Base-by-base conservation (phyloP, 805 yeast genomes). In the Trichomonascus vanleenenianus region DNA sequence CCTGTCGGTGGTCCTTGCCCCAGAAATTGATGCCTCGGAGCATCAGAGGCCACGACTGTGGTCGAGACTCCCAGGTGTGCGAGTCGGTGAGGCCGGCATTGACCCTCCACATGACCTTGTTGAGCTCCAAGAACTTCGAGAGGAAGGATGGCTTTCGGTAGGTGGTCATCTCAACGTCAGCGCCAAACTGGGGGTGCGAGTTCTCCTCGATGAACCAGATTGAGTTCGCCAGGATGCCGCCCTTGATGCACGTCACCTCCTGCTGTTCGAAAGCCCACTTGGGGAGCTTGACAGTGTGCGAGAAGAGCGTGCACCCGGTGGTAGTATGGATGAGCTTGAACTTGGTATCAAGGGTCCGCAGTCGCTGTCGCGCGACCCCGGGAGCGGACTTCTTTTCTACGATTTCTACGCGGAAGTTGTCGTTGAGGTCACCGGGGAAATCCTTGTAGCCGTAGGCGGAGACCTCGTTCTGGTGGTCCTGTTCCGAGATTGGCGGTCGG, bases 401-500 rank as follows among this genome's bases (percentile, higher is more conserved):
- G 32, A 81, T 73, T 55, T 75, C 72, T 16, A 91, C 65, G 46
- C 75, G 75, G 74, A 87, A 88, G 50, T 76, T 75, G 60, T 85
- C 88, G 58, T 78, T 79, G 36, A 73, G 70, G 53, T 84, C 84
- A 14, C 86, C 93, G 2, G 66, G 65, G 57, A 77, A 76, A 1
- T 79, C 76, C 5, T 70, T 62, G 62, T 75, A 76, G 3, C 91
- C 93, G 46, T 78, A 68, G 51, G 86, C 79, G 22, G 85, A 75
- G 1, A 88, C 95, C 63, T 88, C 95, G 52, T 74, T 76, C 58
- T 88, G 82, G 63, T 91, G 89, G 46, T 93, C 97, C 57, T 86
- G 93, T 59, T 86, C 95, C 8, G 91, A 76, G 22, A 88, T 76
- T 8, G 96, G 96, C 2, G 97, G 96, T 49, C 89, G 78, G 42